Evolutionary conservation across 805 yeast genomes (phyloP).

Genomic region (Hemisphaericaspora nanyangensis): DNA sequence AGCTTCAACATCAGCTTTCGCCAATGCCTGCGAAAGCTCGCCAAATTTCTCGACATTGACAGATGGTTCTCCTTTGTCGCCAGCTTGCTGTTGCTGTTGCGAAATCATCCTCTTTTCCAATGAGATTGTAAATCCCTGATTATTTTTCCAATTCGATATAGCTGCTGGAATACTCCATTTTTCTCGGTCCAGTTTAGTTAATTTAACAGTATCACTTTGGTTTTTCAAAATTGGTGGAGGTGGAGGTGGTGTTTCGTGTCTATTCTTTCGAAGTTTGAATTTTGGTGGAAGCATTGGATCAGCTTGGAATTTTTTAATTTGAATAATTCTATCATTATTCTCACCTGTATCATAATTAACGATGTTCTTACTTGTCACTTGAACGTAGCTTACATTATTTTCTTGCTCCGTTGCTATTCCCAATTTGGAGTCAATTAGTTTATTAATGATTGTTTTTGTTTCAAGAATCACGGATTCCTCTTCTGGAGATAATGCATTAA

Average conservation of each 20-base stretch:
- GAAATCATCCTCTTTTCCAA: constrained; percentile 63
- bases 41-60: constrained; percentile 56
- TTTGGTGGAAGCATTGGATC: constrained; percentile 89
- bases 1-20: constrained; percentile 47
- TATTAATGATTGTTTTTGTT: constrained; percentile 56
- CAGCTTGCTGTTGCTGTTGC: constrained; percentile 42
- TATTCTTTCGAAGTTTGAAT: constrained; percentile 67
- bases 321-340: constrained; percentile 44
- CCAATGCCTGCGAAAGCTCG: constrained; percentile 66
- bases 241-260: constrained; percentile 57
- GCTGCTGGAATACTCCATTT: constrained; percentile 90
- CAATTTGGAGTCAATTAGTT: constrained; percentile 43
- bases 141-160: constrained; percentile 93
- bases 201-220: constrained; percentile 15
- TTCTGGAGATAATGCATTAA: constrained; percentile 39
- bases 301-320: constrained; percentile 59
- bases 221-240: constrained; percentile 56
- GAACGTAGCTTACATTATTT: constrained; percentile 24
- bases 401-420: constrained; percentile 37
- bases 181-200: constrained; percentile 69
- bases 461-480: constrained; percentile 45
- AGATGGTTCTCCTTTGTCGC: constrained; percentile 18
- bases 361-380: constrained; percentile 15
- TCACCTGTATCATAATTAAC: constrained; percentile 3
- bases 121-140: constrained; percentile 81